Conservation (phyloP, 106 monocot species). For the Agapanthus africanus region DNA sequence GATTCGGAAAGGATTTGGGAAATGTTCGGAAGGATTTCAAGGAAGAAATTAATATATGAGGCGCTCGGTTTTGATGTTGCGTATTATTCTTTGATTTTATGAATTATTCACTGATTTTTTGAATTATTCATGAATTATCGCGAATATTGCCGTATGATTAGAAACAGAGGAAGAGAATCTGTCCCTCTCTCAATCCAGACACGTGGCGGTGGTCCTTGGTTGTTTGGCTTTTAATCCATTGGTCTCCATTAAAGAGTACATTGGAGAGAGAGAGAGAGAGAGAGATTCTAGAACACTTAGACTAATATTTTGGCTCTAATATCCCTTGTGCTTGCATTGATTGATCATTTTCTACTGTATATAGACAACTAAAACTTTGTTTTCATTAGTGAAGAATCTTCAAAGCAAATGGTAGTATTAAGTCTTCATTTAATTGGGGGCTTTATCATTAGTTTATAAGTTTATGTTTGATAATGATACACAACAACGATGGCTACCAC, state of each 20-base stretch:
- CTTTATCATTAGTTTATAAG: not conserved
- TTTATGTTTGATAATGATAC: not conserved
- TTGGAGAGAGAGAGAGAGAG: not conserved
- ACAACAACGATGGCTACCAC: not conserved
- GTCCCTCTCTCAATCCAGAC: not conserved
- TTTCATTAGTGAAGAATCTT: slow-evolving; percentile 6
- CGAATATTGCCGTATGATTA: no score
- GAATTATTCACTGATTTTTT: no score
- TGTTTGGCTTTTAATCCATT: not conserved
- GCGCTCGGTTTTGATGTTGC: no score
- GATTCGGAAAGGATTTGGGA: no score
- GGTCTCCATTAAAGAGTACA: slow-evolving; percentile 1
- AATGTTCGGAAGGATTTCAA: no score
- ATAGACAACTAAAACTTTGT: not conserved
- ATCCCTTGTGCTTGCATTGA: not conserved
- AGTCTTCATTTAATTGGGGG: not conserved
- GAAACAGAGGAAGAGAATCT: not conserved
- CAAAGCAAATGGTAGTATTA: not conserved
- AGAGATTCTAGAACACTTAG: slow-evolving; percentile 6
- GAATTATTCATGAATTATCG: no score
- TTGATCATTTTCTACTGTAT: not conserved
- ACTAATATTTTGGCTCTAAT: not conserved
- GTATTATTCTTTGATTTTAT: no score
- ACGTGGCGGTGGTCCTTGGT: not conserved
- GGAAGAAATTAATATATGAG: no score